Evolutionary conservation across 495 filamentous ascomycete genomes (phyloP).

Genomic region (Xylaria castorea): DNA sequence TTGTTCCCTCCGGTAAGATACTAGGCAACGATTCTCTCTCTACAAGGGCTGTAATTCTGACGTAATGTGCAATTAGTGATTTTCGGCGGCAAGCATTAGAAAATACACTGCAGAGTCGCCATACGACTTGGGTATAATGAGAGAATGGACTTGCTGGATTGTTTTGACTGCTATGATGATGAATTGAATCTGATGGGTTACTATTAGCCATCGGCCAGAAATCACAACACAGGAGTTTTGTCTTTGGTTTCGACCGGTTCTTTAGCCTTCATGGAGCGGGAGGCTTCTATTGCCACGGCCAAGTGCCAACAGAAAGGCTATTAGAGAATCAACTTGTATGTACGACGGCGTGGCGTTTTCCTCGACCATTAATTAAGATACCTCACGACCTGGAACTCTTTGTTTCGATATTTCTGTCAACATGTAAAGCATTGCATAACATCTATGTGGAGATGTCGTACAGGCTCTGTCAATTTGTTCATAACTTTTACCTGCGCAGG

Average conservation of each 20-base stretch:
- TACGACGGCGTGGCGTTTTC: conserved; percentile 47
- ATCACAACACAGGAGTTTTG: conserved; percentile 37
- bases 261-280: conserved; percentile 32
- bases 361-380: conserved; percentile 48
- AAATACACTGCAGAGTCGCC: conserved; percentile 4
- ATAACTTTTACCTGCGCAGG: not conserved
- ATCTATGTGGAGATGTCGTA: not conserved
- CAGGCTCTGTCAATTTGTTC: not conserved
- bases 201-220: conserved; percentile 35
- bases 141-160: conserved; percentile 26
- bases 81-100: conserved; percentile 9
- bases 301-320: conserved; percentile 16
- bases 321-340: conserved; percentile 44
- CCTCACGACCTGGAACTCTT: conserved; percentile 21
- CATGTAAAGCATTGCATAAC: not conserved
- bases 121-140: conserved; percentile 29
- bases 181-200: conserved; percentile 43
- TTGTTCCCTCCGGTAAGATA: conserved; percentile 80
- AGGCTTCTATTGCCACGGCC: conserved; percentile 22
- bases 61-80: conserved; percentile 11
- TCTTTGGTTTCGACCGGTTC: conserved; percentile 38
- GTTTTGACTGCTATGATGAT: conserved; percentile 31
- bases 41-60: conserved; percentile 1
- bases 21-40: not conserved
- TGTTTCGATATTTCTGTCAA: not conserved